phyloP scores from a whole-genome alignment of 2,329 filamentous ascomycete genomes.

The Ophiostoma australiae region DNA sequence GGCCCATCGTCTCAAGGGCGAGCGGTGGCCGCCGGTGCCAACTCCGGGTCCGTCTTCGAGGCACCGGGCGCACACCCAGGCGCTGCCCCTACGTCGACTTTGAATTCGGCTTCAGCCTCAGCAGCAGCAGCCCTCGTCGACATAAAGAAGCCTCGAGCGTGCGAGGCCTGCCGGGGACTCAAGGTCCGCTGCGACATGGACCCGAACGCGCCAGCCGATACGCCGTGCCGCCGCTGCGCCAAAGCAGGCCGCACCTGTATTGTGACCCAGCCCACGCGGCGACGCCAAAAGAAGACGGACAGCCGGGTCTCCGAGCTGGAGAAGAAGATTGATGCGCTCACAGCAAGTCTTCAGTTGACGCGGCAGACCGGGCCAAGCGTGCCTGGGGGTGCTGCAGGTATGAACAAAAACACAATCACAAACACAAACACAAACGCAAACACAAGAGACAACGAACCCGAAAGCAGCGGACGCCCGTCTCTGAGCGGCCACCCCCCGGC shows the following conservation, averaged over 20 bases:
- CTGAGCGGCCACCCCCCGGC: not conserved
- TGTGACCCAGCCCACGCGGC: slow-evolving; percentile 68
- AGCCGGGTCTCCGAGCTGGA: slow-evolving; percentile 84
- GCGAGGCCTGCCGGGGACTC: slow-evolving; percentile 68
- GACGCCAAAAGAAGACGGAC: slow-evolving; percentile 88
- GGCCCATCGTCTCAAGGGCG: not conserved
- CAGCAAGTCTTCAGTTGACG: slow-evolving; percentile 66
- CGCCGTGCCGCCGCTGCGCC: slow-evolving; percentile 67
- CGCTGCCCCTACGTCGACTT: not conserved
- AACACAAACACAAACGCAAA: not conserved
- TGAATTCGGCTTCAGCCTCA: not conserved
- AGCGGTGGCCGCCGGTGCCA: not conserved
- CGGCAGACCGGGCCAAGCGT: slow-evolving; percentile 26
- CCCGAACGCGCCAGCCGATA: slow-evolving; percentile 49
- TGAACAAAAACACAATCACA: not conserved
- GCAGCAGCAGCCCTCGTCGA: slow-evolving; percentile 39
- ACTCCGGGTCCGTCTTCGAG: not conserved
- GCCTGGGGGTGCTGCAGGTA: not conserved
- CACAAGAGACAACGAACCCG: not conserved
- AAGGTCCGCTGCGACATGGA: slow-evolving; percentile 85
- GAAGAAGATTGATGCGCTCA: slow-evolving; percentile 86
- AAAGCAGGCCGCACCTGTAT: slow-evolving; percentile 76
- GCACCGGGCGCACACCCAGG: not conserved
- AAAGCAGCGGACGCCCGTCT: not conserved
- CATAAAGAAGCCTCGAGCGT: slow-evolving; percentile 64